phyloP scores from a whole-genome alignment of 768 basidiomycete genomes.

The Mycena haematopus region DNA sequence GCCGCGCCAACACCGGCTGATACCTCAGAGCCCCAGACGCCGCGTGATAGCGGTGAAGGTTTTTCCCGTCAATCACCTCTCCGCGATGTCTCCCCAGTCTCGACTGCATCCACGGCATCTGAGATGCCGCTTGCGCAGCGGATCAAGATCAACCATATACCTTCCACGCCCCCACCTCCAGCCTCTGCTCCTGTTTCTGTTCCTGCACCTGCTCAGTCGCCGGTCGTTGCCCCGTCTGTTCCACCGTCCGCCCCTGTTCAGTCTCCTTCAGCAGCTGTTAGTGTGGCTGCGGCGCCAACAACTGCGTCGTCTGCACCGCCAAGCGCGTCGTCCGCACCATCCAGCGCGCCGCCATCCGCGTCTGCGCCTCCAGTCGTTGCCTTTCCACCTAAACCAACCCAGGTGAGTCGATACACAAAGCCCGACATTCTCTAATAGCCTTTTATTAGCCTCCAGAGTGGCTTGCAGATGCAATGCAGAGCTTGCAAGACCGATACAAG shows the following conservation, averaged over 20 bases:
- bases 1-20: slow-evolving; percentile 45
- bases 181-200: slow-evolving; percentile 5
- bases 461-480: slow-evolving; percentile 70
- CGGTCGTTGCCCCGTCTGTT: slow-evolving; percentile 31
- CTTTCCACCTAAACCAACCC: slow-evolving; percentile 36
- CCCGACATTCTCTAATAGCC: background rate
- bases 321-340: background rate
- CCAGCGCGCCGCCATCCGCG: slow-evolving; percentile 30
- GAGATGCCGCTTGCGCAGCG: slow-evolving; percentile 77
- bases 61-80: slow-evolving; percentile 43
- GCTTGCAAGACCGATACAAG: slow-evolving; percentile 74
- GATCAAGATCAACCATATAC: slow-evolving; percentile 52
- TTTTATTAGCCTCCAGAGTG: slow-evolving; percentile 66
- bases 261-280: background rate
- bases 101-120: slow-evolving; percentile 73
- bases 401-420: slow-evolving; percentile 8
- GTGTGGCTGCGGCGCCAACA: background rate
- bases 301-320: background rate
- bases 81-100: slow-evolving; percentile 72
- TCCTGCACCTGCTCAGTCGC: slow-evolving; percentile 12
- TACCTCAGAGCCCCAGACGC: slow-evolving; percentile 61
- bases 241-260: slow-evolving; percentile 8
- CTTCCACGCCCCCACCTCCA: slow-evolving; percentile 32
- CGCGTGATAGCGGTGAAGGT: slow-evolving; percentile 40
- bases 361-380: background rate